Evolutionary conservation across 2,329 filamentous ascomycete genomes (phyloP).

Genomic region (Ophiosphaerella herpotricha): DNA sequence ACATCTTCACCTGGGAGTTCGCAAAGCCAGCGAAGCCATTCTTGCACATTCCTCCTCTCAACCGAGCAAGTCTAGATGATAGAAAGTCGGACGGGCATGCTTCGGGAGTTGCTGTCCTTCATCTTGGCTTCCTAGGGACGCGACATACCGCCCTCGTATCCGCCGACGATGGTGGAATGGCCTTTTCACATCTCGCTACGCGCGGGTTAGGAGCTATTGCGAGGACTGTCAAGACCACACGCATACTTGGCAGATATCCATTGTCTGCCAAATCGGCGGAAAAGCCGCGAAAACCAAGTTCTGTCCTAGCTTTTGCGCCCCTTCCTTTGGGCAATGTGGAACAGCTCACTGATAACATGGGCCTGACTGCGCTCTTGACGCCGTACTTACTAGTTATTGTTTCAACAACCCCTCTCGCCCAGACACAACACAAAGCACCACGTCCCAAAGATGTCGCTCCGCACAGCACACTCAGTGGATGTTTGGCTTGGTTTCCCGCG

Average conservation of each 20-base stretch:
- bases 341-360: constrained; percentile 82
- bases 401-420: constrained; percentile 92
- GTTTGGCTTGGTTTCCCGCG: constrained; percentile 94
- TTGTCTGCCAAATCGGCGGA: constrained; percentile 65
- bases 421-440: constrained; percentile 93
- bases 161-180: constrained; percentile 94
- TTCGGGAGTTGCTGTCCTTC: constrained; percentile 75
- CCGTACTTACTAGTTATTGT: constrained; percentile 96
- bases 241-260: constrained; percentile 91
- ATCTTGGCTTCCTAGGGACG: constrained; percentile 93
- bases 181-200: constrained; percentile 94
- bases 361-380: constrained; percentile 91
- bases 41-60: constrained; percentile 79
- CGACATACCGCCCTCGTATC: constrained; percentile 93
- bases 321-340: constrained; percentile 94
- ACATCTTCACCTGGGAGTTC: constrained; percentile 97
- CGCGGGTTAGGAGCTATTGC: constrained; percentile 86
- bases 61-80: constrained; percentile 66
- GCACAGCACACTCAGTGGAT: constrained; percentile 91
- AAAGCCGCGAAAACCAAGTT: constrained; percentile 84
- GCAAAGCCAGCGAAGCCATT: constrained; percentile 82
- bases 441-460: constrained; percentile 88
- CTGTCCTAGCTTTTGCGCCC: constrained; percentile 88
- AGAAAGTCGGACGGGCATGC: constrained; percentile 82
- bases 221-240: constrained; percentile 82